Evolutionary conservation across 257 asterid genomes (phyloP).

Genomic region (Capsicum pubescens): DNA sequence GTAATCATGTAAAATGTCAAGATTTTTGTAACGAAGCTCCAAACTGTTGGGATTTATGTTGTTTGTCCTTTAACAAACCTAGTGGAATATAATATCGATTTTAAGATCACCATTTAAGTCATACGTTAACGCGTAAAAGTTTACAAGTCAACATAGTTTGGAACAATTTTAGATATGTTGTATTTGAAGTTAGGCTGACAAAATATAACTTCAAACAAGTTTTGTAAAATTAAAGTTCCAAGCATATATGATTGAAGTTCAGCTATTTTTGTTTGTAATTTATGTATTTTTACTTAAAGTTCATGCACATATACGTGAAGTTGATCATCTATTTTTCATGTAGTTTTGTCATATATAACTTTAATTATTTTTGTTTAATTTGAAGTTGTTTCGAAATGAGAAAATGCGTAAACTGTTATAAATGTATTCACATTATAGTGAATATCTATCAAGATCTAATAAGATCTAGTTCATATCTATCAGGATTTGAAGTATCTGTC

Average conservation of each 20-base stretch:
- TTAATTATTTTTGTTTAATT: background rate
- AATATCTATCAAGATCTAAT: too few species aligned
- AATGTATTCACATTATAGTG: too few species aligned
- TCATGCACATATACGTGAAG: background rate
- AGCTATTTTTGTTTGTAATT: too few species aligned
- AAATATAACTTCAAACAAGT: background rate
- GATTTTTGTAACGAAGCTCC: too few species aligned
- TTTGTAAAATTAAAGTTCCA: background rate
- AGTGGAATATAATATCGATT: background rate
- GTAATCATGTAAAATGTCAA: too few species aligned
- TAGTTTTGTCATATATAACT: background rate
- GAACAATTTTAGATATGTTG: background rate
- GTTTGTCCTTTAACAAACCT: too few species aligned
- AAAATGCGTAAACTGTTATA: too few species aligned
- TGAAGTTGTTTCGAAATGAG: background rate
- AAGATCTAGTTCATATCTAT: too few species aligned
- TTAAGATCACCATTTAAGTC: background rate
- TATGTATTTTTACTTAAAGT: too few species aligned
- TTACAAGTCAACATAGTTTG: background rate
- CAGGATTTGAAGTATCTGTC: too few species aligned
- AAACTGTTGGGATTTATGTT: too few species aligned
- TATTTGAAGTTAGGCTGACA: background rate
- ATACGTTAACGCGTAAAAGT: background rate
- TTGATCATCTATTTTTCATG: background rate
- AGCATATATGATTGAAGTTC: too few species aligned